Conservation (phyloP, 306 rosid species). For the Myrica gale region DNA sequence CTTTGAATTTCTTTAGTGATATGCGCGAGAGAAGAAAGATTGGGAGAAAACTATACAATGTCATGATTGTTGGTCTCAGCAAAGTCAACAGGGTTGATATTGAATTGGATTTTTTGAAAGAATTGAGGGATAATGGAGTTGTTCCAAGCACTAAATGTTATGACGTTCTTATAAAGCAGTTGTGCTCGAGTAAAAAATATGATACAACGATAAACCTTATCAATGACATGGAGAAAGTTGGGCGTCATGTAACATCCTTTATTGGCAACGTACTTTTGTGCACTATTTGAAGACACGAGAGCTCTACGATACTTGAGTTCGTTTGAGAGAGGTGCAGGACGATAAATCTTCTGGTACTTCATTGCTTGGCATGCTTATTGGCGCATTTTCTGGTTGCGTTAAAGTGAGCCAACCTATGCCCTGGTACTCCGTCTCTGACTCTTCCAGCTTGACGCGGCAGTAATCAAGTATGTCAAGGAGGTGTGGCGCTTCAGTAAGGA, state of each 20-base stretch:
- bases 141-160: conserved; percentile 57
- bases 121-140: conserved; percentile 41
- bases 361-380: conserved; percentile 51
- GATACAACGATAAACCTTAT: conserved; percentile 48
- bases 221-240: conserved; percentile 49
- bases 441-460: conserved; percentile 47
- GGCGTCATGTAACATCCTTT: conserved; percentile 65
- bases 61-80: conserved; percentile 55
- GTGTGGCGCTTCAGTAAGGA: too few relatives aligned
- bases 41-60: conserved; percentile 32
- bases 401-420: conserved; percentile 32
- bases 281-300: conserved; percentile 52
- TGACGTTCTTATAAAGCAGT: conserved; percentile 50
- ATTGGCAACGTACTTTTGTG: conserved; percentile 60
- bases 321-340: conserved; percentile 37
- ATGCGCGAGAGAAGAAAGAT: conserved; percentile 35
- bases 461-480: too few relatives aligned
- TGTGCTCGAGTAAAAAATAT: conserved; percentile 44
- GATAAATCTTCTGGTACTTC: conserved; percentile 37
- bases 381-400: conserved; percentile 59
- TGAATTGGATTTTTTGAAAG: conserved; percentile 39
- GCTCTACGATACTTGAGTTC: conserved; percentile 47
- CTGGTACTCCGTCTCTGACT: conserved; percentile 58
- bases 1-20: conserved; percentile 51
- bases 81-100: conserved; percentile 39